Conservation (phyloP, 164 flowering plant species). For the Vitis amurensis region DNA sequence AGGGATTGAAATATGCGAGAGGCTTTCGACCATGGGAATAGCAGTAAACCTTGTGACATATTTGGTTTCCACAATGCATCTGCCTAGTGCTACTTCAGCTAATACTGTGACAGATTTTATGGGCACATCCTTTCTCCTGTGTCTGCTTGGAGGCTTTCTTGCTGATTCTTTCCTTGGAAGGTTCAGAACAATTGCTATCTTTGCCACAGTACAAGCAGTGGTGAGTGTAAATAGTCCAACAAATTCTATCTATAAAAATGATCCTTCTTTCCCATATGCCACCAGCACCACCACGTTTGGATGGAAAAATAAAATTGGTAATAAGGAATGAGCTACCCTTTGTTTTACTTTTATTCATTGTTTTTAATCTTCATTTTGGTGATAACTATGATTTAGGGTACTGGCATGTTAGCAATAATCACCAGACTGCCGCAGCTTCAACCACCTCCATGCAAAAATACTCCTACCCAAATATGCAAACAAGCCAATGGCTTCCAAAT, state of each 20-base stretch:
- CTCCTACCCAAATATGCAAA: slow-evolving; percentile 30
- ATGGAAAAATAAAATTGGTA: too few species aligned
- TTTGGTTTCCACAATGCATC: slow-evolving; percentile 75
- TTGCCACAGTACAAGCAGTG: slow-evolving; percentile 51
- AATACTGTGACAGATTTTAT: slow-evolving; percentile 78
- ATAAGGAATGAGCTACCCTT: too few species aligned
- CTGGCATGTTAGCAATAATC: slow-evolving; percentile 49
- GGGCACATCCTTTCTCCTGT: slow-evolving; percentile 83
- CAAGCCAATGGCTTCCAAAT: slow-evolving; percentile 66
- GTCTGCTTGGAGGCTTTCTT: slow-evolving; percentile 88
- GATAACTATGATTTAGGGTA: slow-evolving; percentile 50
- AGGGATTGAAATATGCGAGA: slow-evolving; percentile 82
- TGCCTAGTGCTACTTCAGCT: slow-evolving; percentile 79
- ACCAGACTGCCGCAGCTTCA: slow-evolving; percentile 65
- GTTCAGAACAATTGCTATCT: slow-evolving; percentile 72
- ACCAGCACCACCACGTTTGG: too few species aligned
- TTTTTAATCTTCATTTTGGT: too few species aligned
- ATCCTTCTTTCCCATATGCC: too few species aligned
- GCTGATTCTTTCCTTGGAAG: slow-evolving; percentile 90
- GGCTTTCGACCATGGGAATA: slow-evolving; percentile 93
- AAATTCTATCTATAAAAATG: too few species aligned
- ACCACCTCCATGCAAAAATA: slow-evolving; percentile 59
- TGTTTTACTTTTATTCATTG: too few species aligned
- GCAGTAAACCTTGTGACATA: slow-evolving; percentile 95
- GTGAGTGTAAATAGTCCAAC: slow-evolving; percentile 25